Base-by-base conservation (phyloP, 345 rosid species). In the Syzygium jambos region DNA sequence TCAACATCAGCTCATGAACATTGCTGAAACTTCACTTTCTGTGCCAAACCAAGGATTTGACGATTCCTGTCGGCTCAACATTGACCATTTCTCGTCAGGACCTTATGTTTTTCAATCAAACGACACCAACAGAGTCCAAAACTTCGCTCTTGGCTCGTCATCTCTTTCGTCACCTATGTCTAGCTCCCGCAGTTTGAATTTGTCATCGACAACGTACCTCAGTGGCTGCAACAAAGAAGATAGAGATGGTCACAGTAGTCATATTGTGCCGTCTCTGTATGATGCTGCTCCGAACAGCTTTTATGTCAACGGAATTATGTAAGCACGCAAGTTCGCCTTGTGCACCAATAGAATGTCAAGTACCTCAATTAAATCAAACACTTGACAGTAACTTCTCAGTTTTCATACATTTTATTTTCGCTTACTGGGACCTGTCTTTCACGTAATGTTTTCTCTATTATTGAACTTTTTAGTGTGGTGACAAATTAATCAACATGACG, bases 171-270 rank as follows among this genome's bases (percentile, higher is more conserved):
- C 95, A n/a, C 91, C 94, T 73, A 90, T 95, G 22, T 90, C 95
- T 0, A 93, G 89, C 86, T 92, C 94, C 25, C 92, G 93, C 88
- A 94, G 94, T 19, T 85, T 95, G 92, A 92, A 92, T 88, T 93
- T 96, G n/a, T 91, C 94, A 15, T 89, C 93, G 3, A 89, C 93
- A 25, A 80, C 91, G 57, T 91, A 89, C 90, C 90, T 92, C 89
- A 92, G 91, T 57, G 90, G 91, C 54, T 61, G 93, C 89, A 87
- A 90, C 53, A 96, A 94, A 86, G 98, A 95, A 87, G 98, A 94
- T 86, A 94, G 91, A 88, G 95, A 94, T 77, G 89, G 93, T 85
- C 91, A 91, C 73, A 90, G 94, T 78, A 91, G 93, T 61, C 30
- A 84, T 4, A 89, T 90, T 56, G 27, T 63, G 83, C 41, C 89